Evolutionary conservation across 495 filamentous ascomycete species (phyloP), one percentile per base, ranked within the genome.

Genomic region (Rusavskia elegans): DNA sequence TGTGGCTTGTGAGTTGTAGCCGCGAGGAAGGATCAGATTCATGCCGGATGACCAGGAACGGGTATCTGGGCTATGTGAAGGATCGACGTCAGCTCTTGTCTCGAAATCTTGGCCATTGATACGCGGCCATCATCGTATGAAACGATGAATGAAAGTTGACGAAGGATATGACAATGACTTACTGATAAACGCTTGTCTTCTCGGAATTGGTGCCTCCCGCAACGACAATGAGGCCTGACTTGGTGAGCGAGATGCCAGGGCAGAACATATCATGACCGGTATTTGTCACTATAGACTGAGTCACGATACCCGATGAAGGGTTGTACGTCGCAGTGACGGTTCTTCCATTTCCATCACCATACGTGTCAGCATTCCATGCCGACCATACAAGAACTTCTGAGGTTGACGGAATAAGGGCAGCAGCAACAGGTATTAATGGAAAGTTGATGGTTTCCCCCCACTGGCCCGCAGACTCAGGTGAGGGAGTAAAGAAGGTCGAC

Each of bases 261-360:
- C 79, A 81, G 55, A 81, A 82, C 75, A 82, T 81, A 53, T 78
- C 73, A 45, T 78, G 74, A 5, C 68, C 49, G 5, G 70, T 78
- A 48, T 79, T 63, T 25, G 56, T 54, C 39, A 77, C 59, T 13
- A 58, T 59, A 14, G 60, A 56, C 36, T 70, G 59, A 7, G 65
- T 64, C 5, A 73, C 59, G 1, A 50, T 55, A 9, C 54, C 49
- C 2, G 54, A 61, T 0, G 39, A 30, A 8, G 65, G 69, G 54
- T 68, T 60, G 62, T 63, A 73, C 17, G 65, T 65, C 11, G 71
- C 67, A 1, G 70, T 73, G 45, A 67, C 50, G 0, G 75, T 78
- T 44, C 66, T 68, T 14, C 58, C 59, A 3, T 61, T 60, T 14
- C 45, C 59, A 25, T 59, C 64, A 51, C 63, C 58, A 58, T 64